Base-by-base conservation (phyloP, 148 eudicot species). In the Vaccinium darrowii region DNA sequence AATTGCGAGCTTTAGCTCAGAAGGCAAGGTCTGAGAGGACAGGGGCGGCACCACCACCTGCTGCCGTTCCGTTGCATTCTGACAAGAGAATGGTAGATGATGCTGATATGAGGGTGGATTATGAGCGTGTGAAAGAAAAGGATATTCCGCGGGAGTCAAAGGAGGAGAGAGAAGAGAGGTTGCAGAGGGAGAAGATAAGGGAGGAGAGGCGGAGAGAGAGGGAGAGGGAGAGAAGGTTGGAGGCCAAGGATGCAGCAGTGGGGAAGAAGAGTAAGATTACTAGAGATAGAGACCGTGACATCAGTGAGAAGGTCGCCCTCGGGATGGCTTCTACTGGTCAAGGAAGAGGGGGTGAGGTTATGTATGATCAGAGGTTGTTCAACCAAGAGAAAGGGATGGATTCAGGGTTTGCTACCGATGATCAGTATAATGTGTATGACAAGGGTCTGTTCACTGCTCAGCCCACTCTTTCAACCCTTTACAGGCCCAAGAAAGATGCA, bases 361-460 rank as follows among this genome's bases (percentile, higher is more conserved):
- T 90, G 93, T 95, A 95, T 84, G 98, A 95, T 54, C 95, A 93
- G 74, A 90, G 98, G 71, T 57, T 95, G 86, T 95, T 94, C 79
- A 95, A 95, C 89, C 98, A 95, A 75, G 98, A 95, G 84, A 93
- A 92, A 84, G 98, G 98, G 19, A 94, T 94, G 95, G 94, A 90
- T 79, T 95, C 95, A 19, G 98, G 98, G 27, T 95, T 93, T 89
- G 96, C 91, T n/a, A 89, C 89, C 1, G 98, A 95, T 84, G 98
- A 95, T 85, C 91, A 92, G 27, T 95, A 95, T 90, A 94, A 93
- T 82, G 91, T 94, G 3, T 95, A 95, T 47, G 94, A 91, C 83
- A 95, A 93, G 87, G 98, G 96, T 30, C 85, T 95, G 79, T 95
- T 95, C 86, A 92, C 88, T 36, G 92, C 96, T 27, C 98, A 94